Evolutionary conservation across 441 rosid genomes (phyloP), one percentile per base, ranked within the genome.

Genomic region (Monsonia emarginata): DNA sequence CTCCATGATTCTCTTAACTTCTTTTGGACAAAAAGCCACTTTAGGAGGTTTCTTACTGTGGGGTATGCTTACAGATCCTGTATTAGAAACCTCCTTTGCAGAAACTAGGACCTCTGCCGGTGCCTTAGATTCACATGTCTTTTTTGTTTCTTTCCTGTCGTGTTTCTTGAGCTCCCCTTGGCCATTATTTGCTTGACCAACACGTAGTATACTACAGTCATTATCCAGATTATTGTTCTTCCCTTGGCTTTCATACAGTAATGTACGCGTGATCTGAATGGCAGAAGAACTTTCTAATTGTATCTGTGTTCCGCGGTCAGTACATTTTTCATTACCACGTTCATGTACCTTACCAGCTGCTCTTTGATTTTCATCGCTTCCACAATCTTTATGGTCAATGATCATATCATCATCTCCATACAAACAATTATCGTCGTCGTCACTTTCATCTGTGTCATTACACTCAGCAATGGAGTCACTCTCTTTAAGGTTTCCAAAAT

Each of bases 21-120:
- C 87, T 71, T 75, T 83, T 0, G 89, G 87, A 73, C 89, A 83
- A 69, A 85, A 81, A 63, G 89, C 85, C 30, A 81, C 64, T 72
- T 85, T 83, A 1, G 71, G 68, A 19, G 83, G 81, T 34, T 70
- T 83, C 66, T 72, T 78, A 30, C 61, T 52, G 28, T 13, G 59
- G 2, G 66, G 24, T 32, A 38, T 46, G 40, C 73, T 75, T 40
- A 68, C 73, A 0, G 52, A 36, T 25, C 46, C 77, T 46, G 44
- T 30, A 48, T 61, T 63, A 57, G 40, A 61, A 52, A 64, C 59
- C 63, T 73, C 69, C 64, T 66, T 58, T 57, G 61, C 62, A 27
- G 69, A 32, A 65, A 58, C 32, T 36, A 66, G 62, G 48, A 61
- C 69, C 58, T 63, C 79, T 30, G 64, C 63, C 2, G 57, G 52